Evolutionary conservation across 495 filamentous ascomycete species (phyloP), one percentile per base, ranked within the genome.

Genomic region (Poronia punctata): DNA sequence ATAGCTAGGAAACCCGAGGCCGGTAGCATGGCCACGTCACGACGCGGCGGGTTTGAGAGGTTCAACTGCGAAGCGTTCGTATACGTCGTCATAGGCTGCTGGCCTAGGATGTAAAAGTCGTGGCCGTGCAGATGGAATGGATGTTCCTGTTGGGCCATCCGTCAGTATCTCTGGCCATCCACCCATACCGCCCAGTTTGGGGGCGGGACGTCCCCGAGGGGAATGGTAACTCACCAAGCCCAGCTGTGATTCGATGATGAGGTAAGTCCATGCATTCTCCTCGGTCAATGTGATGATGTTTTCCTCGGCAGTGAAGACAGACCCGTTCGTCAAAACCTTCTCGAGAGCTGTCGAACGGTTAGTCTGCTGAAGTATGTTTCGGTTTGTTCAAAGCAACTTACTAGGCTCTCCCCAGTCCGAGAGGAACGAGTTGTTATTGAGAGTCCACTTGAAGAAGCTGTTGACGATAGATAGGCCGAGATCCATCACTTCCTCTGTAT

Each of bases 1-100:
- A 80, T 60, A 8, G 74, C 59, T 30, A 74, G 42, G 50, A 68
- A 61, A 4, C 71, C 76, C 17, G 37, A 43, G 0, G 55, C 52
- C 1, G 70, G 69, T 0, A 86, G 50, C 46, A 78, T 55, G 2
- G 76, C 78, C 4, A 73, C 74, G 45, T 85, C 81, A 7, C 81
- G 66, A 4, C 80, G 68, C 5, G 74, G 68, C 3, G 80, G 75
- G 45, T 59, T 62, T 34, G 38, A 28, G 23, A 51, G 47, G 46
- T 68, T 75, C 12, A 61, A 40, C 18, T 50, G 35, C 5, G 43
- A 22, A 14, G 49, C 41, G 1, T 53, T 41, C 42, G 39, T 21
- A 56, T 44, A 60, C 11, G 40, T 46, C 4, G 22, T 43, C 24
- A 25, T 49, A 21, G 37, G 16, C 30, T 45, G 53, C 44, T 79